A percentile compares a stretch with the other conserved stretches of the same genome.
Evolutionary conservation across 2,329 filamentous ascomycete species (phyloP).

Genomic region (Rhynchosporium secalis): DNA sequence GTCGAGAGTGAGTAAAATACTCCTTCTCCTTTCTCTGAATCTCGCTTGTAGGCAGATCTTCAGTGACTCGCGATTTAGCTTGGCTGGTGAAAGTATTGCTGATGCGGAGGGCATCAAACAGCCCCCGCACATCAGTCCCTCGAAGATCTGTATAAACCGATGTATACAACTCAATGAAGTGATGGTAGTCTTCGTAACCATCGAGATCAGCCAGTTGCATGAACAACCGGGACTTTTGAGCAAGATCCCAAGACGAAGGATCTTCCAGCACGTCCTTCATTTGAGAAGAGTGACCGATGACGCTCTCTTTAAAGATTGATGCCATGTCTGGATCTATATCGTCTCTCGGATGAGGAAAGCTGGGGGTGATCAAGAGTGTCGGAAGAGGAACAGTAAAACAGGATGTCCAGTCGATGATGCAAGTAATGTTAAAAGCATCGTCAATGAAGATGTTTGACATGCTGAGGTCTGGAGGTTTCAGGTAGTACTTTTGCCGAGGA

Average conservation of each 20-base stretch:
- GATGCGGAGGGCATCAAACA: constrained; percentile 10
- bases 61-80: constrained; percentile 10
- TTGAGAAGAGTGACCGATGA: constrained; percentile 8
- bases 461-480: constrained; percentile 13
- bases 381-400: constrained; percentile 13
- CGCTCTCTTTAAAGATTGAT: constrained; percentile 14
- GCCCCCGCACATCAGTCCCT: constrained; percentile 5
- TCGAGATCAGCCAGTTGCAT: constrained; percentile 13
- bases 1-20: constrained; percentile 10
- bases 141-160: constrained; percentile 10
- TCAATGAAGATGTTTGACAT: constrained; percentile 14
- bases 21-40: constrained; percentile 13
- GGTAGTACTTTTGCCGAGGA: constrained; percentile 14
- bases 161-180: constrained; percentile 14
- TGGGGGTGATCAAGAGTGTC: constrained; percentile 11
- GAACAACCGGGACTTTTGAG: constrained; percentile 14
- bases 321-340: constrained; percentile 2
- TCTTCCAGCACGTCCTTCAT: constrained; percentile 10
- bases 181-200: constrained; percentile 12
- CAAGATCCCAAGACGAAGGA: constrained; percentile 13
- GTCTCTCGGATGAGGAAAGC: constrained; percentile 16
- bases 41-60: constrained; percentile 9
- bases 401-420: constrained; percentile 12
- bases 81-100: constrained; percentile 4
- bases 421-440: constrained; percentile 15